phyloP scores from a whole-genome alignment of 176 grass and related monocot species.

The Carex pumila region DNA sequence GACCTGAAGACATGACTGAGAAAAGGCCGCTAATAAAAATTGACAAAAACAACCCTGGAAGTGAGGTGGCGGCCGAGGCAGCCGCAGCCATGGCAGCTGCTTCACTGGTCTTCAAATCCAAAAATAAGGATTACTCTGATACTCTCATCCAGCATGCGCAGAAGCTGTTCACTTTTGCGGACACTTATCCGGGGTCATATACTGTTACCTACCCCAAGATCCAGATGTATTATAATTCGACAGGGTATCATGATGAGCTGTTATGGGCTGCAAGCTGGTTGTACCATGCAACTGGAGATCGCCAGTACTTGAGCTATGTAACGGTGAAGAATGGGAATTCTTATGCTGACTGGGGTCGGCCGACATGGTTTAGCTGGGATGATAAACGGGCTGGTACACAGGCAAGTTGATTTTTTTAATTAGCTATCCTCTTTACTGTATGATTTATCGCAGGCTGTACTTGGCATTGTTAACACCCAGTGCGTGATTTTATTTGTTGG shows the following conservation, averaged over 20 bases:
- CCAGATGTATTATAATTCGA: constrained; percentile 82
- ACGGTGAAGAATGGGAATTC: constrained; percentile 68
- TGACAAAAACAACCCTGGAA: constrained; percentile 66
- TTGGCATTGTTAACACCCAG: background rate
- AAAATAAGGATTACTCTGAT: constrained; percentile 61
- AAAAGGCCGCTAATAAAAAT: constrained; percentile 79
- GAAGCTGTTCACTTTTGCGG: constrained; percentile 87
- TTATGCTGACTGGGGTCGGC: constrained; percentile 84
- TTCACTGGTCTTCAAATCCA: constrained; percentile 86
- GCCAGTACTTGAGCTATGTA: constrained; percentile 86
- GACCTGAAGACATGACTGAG: constrained; percentile 85
- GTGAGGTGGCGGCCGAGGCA: constrained; percentile 85
- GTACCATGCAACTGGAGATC: constrained; percentile 95
- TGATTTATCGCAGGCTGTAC: background rate
- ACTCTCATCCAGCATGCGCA: constrained; percentile 83
- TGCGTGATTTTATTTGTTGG: background rate
- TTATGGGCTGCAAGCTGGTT: constrained; percentile 97
- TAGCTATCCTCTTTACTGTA: background rate
- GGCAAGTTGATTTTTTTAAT: constrained; percentile 29
- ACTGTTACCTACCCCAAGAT: constrained; percentile 64
- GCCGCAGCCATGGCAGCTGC: constrained; percentile 91
- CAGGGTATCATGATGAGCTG: constrained; percentile 70
- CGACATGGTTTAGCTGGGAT: constrained; percentile 99
- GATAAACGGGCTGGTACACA: constrained; percentile 93
- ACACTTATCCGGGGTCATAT: constrained; percentile 61